phyloP scores from a whole-genome alignment of 345 rosid genomes.

The Linum tenue region DNA sequence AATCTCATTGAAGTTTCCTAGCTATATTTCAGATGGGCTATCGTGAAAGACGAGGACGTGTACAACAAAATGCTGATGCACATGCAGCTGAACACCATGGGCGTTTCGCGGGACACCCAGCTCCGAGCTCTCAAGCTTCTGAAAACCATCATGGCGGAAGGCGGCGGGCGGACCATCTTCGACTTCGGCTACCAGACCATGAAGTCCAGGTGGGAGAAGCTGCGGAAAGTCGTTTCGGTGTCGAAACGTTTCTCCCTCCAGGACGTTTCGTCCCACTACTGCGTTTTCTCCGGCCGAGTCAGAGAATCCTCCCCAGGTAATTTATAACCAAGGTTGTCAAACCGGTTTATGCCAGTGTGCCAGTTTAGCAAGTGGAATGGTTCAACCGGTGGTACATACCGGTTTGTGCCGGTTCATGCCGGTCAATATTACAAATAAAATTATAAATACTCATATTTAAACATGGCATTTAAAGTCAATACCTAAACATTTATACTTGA shows the following conservation, averaged over 20 bases:
- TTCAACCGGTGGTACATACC: too few relatives aligned
- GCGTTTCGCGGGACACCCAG: slow-evolving; percentile 52
- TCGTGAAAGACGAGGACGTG: slow-evolving; percentile 45
- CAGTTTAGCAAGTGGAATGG: too few relatives aligned
- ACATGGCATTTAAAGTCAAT: too few relatives aligned
- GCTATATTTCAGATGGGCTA: slow-evolving; percentile 49
- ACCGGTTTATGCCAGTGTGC: too few relatives aligned
- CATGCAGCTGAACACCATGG: slow-evolving; percentile 27
- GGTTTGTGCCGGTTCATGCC: too few relatives aligned
- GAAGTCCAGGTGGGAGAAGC: slow-evolving; percentile 38
- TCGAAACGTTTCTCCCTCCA: slow-evolving; percentile 51
- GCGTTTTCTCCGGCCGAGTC: slow-evolving; percentile 28
- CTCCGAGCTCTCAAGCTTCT: slow-evolving; percentile 44
- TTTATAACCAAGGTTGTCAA: too few relatives aligned
- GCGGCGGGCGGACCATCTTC: slow-evolving; percentile 21
- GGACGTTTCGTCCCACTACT: slow-evolving; percentile 29
- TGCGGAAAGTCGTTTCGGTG: slow-evolving; percentile 22
- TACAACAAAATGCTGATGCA: slow-evolving; percentile 30
- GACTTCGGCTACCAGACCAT: slow-evolving; percentile 38
- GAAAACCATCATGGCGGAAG: slow-evolving; percentile 31
- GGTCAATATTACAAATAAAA: too few relatives aligned
- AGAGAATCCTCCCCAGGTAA: slow-evolving; percentile 37
- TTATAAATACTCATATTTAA: too few relatives aligned
- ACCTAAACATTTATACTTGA: too few relatives aligned
- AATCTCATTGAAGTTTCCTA: too few relatives aligned